phyloP scores from a whole-genome alignment of 225 moss, liverwort and hornwort genomes.

The Marchantia paleacea region DNA sequence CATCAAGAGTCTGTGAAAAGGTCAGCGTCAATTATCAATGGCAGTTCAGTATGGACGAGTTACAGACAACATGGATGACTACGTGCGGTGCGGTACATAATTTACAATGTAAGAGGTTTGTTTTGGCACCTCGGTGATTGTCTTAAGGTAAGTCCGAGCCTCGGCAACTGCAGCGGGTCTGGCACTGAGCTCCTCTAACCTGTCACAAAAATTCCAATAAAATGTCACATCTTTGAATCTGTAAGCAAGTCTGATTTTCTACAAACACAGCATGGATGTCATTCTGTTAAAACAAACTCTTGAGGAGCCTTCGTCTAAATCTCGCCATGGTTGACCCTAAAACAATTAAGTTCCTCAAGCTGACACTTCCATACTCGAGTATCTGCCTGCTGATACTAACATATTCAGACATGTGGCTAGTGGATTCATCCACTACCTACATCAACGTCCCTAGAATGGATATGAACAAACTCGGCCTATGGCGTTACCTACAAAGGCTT shows the following conservation, averaged over 20 bases:
- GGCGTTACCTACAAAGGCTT: not conserved
- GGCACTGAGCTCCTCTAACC: constrained; percentile 45
- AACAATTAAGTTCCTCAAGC: not conserved
- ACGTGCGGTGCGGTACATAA: not conserved
- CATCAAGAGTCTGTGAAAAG: constrained; percentile 36
- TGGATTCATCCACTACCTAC: too few relatives aligned
- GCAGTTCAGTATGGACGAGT: not conserved
- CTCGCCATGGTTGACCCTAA: too few relatives aligned
- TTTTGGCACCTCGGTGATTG: constrained; percentile 39
- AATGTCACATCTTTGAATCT: not conserved
- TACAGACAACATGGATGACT: not conserved
- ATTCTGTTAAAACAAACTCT: too few relatives aligned
- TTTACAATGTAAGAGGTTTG: not conserved
- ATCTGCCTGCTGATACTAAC: not conserved
- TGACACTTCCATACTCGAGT: not conserved
- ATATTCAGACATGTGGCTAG: too few relatives aligned
- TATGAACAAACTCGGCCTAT: not conserved
- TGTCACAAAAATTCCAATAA: constrained; percentile 1
- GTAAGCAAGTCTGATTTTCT: not conserved
- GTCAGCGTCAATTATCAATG: not conserved
- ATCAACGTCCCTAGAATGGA: not conserved
- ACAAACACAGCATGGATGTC: not conserved
- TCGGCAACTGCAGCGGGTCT: constrained; percentile 41
- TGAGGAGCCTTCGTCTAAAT: too few relatives aligned
- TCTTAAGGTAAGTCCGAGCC: constrained; percentile 41